Percentiles rank a stretch among this genome's conserved stretches.
Conservation (phyloP, 352 stramenopile species). For the Pythium rhizo-oryzae region DNA sequence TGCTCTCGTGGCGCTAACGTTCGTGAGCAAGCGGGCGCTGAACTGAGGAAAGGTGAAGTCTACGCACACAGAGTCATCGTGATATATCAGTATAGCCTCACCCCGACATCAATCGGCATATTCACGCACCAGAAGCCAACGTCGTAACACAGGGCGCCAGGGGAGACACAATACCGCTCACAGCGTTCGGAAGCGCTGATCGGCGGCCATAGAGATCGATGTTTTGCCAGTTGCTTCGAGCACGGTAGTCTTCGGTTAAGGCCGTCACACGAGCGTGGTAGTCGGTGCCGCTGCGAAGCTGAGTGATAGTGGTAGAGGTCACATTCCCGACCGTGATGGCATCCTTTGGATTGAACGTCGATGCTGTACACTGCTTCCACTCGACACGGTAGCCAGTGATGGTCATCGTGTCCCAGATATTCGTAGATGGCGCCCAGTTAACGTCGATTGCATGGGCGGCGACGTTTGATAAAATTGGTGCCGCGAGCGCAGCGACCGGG, state of each 20-base stretch:
- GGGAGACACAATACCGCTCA: conserved; percentile 53
- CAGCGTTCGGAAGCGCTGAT: conserved; percentile 40
- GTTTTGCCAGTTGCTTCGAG: conserved; percentile 45
- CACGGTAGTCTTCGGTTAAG: conserved; percentile 72
- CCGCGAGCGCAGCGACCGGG: conserved; percentile 35
- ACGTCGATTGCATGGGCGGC: conserved; percentile 77
- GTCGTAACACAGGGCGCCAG: conserved; percentile 56
- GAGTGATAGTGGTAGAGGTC: conserved; percentile 89
- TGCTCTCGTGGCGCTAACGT: conserved; percentile 54
- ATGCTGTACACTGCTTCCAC: conserved; percentile 49
- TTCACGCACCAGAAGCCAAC: conserved; percentile 39
- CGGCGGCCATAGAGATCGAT: conserved; percentile 91
- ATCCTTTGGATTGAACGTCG: conserved; percentile 34
- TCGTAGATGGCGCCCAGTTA: conserved; percentile 67
- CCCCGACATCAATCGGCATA: no score
- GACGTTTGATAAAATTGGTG: conserved; percentile 73
- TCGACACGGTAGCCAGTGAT: conserved; percentile 82
- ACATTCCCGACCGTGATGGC: conserved; percentile 84
- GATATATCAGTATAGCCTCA: no score
- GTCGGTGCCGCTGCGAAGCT: conserved; percentile 49
- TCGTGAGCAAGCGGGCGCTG: conserved; percentile 65
- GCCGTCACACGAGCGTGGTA: conserved; percentile 86
- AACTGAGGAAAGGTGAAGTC: conserved; percentile 87
- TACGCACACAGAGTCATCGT: conserved; percentile 11
- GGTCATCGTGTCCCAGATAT: conserved; percentile 76